phyloP scores from a whole-genome alignment of 2,329 filamentous ascomycete species.

The Diaporthe citrichinensis region DNA sequence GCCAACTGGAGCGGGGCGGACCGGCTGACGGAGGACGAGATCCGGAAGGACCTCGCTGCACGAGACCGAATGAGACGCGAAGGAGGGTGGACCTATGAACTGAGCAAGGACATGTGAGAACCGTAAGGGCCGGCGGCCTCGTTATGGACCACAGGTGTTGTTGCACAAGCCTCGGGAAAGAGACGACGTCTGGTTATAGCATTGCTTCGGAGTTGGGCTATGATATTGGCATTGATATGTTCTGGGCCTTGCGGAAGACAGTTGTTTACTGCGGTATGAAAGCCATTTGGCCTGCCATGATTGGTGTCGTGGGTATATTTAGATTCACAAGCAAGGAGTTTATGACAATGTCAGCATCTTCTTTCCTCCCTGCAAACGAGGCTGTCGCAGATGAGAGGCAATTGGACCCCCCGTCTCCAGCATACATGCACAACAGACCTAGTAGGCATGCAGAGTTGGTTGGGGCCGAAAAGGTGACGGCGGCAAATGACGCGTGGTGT shows the following conservation, averaged over 20 bases:
- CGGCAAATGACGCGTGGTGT: neutral
- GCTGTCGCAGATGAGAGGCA: neutral
- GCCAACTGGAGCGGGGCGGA: constrained; percentile 94
- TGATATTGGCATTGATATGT: constrained; percentile 20
- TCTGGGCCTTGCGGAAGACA: neutral
- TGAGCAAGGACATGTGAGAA: constrained; percentile 62
- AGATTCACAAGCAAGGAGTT: constrained; percentile 14
- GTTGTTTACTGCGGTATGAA: neutral
- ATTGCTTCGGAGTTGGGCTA: constrained; percentile 33
- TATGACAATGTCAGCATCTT: constrained; percentile 20
- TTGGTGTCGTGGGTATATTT: constrained; percentile 20
- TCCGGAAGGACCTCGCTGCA: constrained; percentile 82
- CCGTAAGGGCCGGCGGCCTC: neutral
- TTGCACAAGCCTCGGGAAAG: neutral
- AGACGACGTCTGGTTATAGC: constrained; percentile 11
- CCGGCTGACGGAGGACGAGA: constrained; percentile 87
- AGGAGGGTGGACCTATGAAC: constrained; percentile 85
- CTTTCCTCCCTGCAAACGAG: constrained; percentile 17
- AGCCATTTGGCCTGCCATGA: neutral
- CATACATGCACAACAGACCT: neutral
- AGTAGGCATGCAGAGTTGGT: neutral
- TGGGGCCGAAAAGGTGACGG: neutral
- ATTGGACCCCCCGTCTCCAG: neutral
- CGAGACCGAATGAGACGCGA: constrained; percentile 85
- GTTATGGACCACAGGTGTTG: neutral